Evolutionary conservation across 2,329 filamentous ascomycete species (phyloP).

Genomic region (Trichoderma polysporum): DNA sequence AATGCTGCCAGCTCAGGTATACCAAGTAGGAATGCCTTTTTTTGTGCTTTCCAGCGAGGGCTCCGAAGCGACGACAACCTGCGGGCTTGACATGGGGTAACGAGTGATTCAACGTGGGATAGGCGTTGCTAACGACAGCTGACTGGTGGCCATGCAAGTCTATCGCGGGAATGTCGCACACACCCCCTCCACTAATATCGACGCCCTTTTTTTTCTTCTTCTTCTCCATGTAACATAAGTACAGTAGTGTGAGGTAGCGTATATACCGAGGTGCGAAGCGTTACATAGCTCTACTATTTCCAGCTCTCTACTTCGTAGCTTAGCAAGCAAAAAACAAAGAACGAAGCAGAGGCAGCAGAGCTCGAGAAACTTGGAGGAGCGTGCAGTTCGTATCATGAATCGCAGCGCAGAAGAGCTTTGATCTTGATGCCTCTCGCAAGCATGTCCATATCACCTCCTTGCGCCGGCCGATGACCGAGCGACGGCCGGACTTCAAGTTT

Average conservation of each 20-base stretch:
- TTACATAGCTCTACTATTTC: background rate
- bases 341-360: background rate
- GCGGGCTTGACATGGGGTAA: background rate
- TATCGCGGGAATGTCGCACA: constrained; percentile 18
- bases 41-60: background rate
- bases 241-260: background rate
- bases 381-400: too few relatives aligned
- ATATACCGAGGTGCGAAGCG: background rate
- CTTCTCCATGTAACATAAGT: background rate
- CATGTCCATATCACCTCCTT: background rate
- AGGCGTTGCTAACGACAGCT: constrained; percentile 15
- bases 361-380: background rate
- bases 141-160: constrained; percentile 16
- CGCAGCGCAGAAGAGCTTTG: background rate
- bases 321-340: background rate
- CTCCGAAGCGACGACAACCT: background rate
- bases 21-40: background rate
- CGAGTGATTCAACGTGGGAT: constrained; percentile 12
- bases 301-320: background rate
- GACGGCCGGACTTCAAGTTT: background rate
- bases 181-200: constrained; percentile 14
- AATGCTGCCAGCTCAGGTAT: background rate
- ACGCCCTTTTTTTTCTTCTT: background rate
- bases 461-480: constrained; percentile 8
- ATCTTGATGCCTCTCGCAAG: background rate